Conservation (phyloP, 2,329 filamentous ascomycete species). For the Ophiostoma ulmi region DNA sequence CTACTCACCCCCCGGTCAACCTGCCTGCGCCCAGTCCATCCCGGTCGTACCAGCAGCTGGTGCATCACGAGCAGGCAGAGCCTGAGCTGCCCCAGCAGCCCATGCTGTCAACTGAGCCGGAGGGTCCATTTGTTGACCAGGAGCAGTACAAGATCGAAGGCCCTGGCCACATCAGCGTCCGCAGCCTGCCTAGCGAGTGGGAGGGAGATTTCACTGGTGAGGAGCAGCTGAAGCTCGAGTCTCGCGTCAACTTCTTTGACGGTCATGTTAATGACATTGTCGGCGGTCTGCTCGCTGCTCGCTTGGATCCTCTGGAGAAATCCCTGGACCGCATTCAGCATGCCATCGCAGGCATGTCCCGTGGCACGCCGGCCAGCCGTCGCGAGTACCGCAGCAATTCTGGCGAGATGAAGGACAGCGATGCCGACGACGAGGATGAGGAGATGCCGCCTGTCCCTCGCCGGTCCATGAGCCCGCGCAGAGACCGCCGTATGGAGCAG, state of each 20-base stretch:
- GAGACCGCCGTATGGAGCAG: slow-evolving; percentile 76
- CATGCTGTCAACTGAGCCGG: slow-evolving; percentile 46
- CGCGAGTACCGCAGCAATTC: slow-evolving; percentile 62
- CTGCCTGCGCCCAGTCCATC: slow-evolving; percentile 41
- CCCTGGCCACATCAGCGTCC: slow-evolving; percentile 57
- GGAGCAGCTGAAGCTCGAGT: slow-evolving; percentile 76
- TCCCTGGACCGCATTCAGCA: slow-evolving; percentile 71
- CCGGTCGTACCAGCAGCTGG: slow-evolving; percentile 22
- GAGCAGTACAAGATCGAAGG: slow-evolving; percentile 51
- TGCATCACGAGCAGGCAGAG: slow-evolving; percentile 38
- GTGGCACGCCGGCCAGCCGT: slow-evolving; percentile 51
- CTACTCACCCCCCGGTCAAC: slow-evolving; percentile 49
- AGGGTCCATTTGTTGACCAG: slow-evolving; percentile 27
- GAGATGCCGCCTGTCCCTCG: slow-evolving; percentile 53
- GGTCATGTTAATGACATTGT: slow-evolving; percentile 83
- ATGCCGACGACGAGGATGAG: slow-evolving; percentile 92
- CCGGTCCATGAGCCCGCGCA: slow-evolving; percentile 70
- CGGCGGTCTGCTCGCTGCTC: slow-evolving; percentile 67
- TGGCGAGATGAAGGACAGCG: slow-evolving; percentile 69
- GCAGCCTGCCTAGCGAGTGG: slow-evolving; percentile 80
- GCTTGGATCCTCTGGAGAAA: slow-evolving; percentile 75
- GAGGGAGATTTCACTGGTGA: slow-evolving; percentile 77
- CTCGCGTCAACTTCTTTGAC: slow-evolving; percentile 83
- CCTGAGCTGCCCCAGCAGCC: slow-evolving; percentile 45
- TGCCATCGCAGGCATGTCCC: slow-evolving; percentile 52